phyloP scores from a whole-genome alignment of 164 flowering plant species.

The Akebia trifoliata region DNA sequence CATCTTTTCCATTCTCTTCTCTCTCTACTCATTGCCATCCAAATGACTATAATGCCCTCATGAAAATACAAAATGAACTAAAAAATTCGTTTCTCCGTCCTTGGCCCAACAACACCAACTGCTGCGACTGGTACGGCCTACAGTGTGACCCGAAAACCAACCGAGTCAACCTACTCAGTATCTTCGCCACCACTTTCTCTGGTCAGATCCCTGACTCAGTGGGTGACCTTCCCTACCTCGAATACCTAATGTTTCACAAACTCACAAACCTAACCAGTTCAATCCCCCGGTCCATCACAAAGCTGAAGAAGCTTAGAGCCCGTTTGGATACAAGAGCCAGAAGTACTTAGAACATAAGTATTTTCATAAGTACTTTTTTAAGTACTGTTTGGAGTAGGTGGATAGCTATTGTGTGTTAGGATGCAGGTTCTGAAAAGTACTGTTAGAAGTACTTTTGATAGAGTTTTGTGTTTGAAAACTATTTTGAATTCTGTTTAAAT shows the following conservation, averaged over 20 bases:
- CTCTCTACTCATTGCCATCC: constrained; percentile 44
- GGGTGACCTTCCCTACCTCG: constrained; percentile 58
- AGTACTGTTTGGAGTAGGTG: too few species aligned
- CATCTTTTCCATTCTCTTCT: constrained; percentile 1
- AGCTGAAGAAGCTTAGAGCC: constrained; percentile 46
- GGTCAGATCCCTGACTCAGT: constrained; percentile 56
- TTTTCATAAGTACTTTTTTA: too few species aligned
- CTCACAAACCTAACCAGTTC: constrained; percentile 55
- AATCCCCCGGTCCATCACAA: constrained; percentile 48
- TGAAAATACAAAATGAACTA: constrained; percentile 47
- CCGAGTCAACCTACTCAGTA: constrained; percentile 42
- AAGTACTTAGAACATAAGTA: too few species aligned
- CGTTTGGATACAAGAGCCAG: too few species aligned
- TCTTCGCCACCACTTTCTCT: constrained; percentile 37
- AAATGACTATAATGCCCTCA: constrained; percentile 58
- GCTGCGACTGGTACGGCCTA: constrained; percentile 59
- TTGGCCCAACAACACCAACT: constrained; percentile 42
- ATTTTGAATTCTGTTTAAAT: too few species aligned
- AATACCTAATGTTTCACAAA: constrained; percentile 39
- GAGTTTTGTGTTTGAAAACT: too few species aligned
- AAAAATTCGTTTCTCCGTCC: constrained; percentile 57
- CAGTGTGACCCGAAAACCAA: constrained; percentile 39
- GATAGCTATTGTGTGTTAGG: too few species aligned
- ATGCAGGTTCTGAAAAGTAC: too few species aligned
- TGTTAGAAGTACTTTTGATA: too few species aligned